phyloP scores from a whole-genome alignment of 2,329 filamentous ascomycete genomes.

The Penicillium polonicum region DNA sequence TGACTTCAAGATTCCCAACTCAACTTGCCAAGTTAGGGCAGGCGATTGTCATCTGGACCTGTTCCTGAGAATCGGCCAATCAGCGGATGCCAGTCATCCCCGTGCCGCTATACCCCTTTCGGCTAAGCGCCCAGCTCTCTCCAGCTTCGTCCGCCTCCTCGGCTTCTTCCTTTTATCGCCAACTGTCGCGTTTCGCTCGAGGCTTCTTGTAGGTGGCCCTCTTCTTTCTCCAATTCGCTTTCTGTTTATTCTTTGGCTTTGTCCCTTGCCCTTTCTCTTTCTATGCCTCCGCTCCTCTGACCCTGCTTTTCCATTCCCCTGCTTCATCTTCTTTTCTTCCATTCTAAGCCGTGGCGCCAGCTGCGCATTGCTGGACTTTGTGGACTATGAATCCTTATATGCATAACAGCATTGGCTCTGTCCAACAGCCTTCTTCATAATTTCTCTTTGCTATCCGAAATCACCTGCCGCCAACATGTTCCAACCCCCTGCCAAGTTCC shows the following conservation, averaged over 20 bases:
- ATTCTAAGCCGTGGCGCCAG: not conserved
- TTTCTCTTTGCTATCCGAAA: conserved; percentile 20
- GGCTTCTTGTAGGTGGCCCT: conserved; percentile 48
- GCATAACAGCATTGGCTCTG: conserved; percentile 16
- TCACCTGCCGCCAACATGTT: conserved; percentile 15
- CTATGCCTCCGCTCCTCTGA: conserved; percentile 16
- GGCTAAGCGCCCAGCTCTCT: conserved; percentile 9
- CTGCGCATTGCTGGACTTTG: conserved; percentile 16
- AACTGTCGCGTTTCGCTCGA: conserved; percentile 23
- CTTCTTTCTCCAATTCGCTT: conserved; percentile 26
- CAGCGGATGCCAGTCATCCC: not conserved
- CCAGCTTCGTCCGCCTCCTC: conserved; percentile 10
- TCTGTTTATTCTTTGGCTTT: conserved; percentile 24
- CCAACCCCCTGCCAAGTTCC: conserved; percentile 12
- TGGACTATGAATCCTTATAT: conserved; percentile 20
- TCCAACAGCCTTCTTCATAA: conserved; percentile 16
- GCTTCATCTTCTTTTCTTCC: conserved; percentile 16
- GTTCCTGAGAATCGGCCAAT: conserved; percentile 1
- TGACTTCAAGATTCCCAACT: not conserved
- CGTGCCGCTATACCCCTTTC: conserved; percentile 3
- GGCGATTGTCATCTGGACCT: not conserved
- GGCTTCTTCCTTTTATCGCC: conserved; percentile 9
- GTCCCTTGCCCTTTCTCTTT: conserved; percentile 18
- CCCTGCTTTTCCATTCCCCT: conserved; percentile 17
- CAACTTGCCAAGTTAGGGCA: not conserved